Conservation (phyloP, 108 stramenopile species). For the Discostella stelligeroides region DNA sequence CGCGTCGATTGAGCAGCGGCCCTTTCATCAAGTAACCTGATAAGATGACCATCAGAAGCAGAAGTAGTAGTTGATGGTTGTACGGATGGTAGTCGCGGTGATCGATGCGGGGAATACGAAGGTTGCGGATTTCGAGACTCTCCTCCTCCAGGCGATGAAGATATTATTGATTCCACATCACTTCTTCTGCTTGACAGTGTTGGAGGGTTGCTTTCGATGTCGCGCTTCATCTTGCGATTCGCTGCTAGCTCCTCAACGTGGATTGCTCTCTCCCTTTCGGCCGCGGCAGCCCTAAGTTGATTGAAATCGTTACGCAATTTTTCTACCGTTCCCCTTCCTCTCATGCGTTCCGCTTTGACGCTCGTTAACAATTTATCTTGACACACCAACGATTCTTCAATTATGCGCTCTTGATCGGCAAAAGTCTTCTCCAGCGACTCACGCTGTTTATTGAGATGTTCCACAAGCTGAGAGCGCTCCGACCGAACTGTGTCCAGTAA, state of each 20-base stretch:
- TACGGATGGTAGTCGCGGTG: slow-evolving; percentile 21
- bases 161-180: slow-evolving; percentile 2
- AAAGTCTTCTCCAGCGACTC: slow-evolving; percentile 45
- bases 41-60: slow-evolving; percentile 37
- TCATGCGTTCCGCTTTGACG: slow-evolving; percentile 30
- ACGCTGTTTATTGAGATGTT: slow-evolving; percentile 43
- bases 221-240: slow-evolving; percentile 28
- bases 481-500: slow-evolving; percentile 47
- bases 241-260: slow-evolving; percentile 42
- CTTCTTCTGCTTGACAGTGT: slow-evolving; percentile 7
- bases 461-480: slow-evolving; percentile 44
- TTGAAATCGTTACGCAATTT: slow-evolving; percentile 49
- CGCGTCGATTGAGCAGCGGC: slow-evolving; percentile 36
- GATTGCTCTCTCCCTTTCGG: slow-evolving; percentile 41
- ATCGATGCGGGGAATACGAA: slow-evolving; percentile 12
- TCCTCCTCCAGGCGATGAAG: neutral
- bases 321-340: slow-evolving; percentile 40
- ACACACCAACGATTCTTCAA: slow-evolving; percentile 40
- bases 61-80: slow-evolving; percentile 14
- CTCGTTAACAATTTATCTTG: slow-evolving; percentile 33
- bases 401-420: slow-evolving; percentile 44
- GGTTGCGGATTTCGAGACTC: slow-evolving; percentile 14
- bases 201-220: slow-evolving; percentile 6
- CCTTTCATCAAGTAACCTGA: slow-evolving; percentile 47
- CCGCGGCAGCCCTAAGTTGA: slow-evolving; percentile 43